Percentiles rank a stretch among this genome's conserved stretches.
These are phyloP conservation scores for Plasmodium yoelii DNA, from an alignment of 169 alveolate species.

Conservation along the genomic window DNA sequence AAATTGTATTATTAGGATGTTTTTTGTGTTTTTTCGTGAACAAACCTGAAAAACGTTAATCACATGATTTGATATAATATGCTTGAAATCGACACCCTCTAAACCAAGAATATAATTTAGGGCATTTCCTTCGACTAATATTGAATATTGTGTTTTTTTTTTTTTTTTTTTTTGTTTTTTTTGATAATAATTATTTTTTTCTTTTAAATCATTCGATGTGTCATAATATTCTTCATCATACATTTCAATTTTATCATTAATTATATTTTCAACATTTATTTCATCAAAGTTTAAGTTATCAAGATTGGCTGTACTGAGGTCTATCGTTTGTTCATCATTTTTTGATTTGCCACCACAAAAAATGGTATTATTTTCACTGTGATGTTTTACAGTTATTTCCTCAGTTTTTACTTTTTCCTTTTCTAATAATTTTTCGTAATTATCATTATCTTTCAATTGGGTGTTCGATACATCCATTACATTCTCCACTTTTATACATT, in stretches of 20 bases:
- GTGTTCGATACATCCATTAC: neutral
- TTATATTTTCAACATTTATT: constrained; percentile 11
- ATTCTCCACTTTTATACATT: neutral
- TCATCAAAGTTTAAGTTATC: constrained; percentile 37
- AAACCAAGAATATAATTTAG: constrained; percentile 93
- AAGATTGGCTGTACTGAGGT: constrained; percentile 8
- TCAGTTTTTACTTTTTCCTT: neutral
- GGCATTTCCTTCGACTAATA: constrained; percentile 96
- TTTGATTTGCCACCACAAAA: neutral
- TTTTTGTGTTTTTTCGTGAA: constrained; percentile 9
- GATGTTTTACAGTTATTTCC: neutral
- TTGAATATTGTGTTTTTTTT: constrained; percentile 83
- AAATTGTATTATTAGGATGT: neutral
- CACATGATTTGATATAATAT: constrained; percentile 94
- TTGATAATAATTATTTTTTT: constrained; percentile 52
- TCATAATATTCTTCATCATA: constrained; percentile 25
- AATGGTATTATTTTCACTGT: neutral
- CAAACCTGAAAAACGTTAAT: constrained; percentile 92
- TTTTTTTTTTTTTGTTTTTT: constrained; percentile 78
- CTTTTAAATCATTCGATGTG: constrained; percentile 57
- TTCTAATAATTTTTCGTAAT: neutral
- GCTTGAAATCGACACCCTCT: constrained; percentile 92
- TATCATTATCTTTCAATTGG: neutral
- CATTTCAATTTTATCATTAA: constrained; percentile 41
- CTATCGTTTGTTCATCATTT: neutral